phyloP scores from a whole-genome alignment of 805 yeast genomes.

The Cyberlindnera samutprakarnensis region DNA sequence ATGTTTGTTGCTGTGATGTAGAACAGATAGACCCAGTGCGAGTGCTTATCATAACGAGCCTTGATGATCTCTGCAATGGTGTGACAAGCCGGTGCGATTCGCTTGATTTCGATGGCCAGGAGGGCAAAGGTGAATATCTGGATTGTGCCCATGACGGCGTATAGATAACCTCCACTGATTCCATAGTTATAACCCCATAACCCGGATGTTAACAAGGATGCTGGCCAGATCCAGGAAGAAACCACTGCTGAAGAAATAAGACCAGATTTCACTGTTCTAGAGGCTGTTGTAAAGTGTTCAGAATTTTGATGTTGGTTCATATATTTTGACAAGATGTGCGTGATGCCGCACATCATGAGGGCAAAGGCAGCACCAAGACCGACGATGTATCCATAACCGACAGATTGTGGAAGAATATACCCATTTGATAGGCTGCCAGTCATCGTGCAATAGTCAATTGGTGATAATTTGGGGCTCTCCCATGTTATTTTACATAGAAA shows the following conservation, averaged over 20 bases:
- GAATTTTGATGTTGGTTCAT: conserved; percentile 35
- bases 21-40: conserved; percentile 29
- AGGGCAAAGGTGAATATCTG: conserved; percentile 31
- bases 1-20: conserved; percentile 32
- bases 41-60: conserved; percentile 29
- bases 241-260: conserved; percentile 37
- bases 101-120: conserved; percentile 32
- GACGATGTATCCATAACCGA: conserved; percentile 32
- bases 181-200: conserved; percentile 36
- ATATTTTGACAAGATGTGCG: conserved; percentile 28
- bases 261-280: conserved; percentile 34
- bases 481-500: no score
- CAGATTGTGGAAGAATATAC: no score
- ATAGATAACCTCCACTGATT: conserved; percentile 32
- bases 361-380: conserved; percentile 40
- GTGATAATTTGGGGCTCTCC: no score
- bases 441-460: no score
- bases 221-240: conserved; percentile 42
- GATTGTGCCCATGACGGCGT: conserved; percentile 25
- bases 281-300: conserved; percentile 32
- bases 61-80: conserved; percentile 32
- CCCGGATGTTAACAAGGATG: conserved; percentile 30
- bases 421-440: no score
- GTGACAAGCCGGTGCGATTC: conserved; percentile 35
- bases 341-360: conserved; percentile 28